Evolutionary conservation across 106 monocot species (phyloP).

Genomic region (Ottelia alismoides): DNA sequence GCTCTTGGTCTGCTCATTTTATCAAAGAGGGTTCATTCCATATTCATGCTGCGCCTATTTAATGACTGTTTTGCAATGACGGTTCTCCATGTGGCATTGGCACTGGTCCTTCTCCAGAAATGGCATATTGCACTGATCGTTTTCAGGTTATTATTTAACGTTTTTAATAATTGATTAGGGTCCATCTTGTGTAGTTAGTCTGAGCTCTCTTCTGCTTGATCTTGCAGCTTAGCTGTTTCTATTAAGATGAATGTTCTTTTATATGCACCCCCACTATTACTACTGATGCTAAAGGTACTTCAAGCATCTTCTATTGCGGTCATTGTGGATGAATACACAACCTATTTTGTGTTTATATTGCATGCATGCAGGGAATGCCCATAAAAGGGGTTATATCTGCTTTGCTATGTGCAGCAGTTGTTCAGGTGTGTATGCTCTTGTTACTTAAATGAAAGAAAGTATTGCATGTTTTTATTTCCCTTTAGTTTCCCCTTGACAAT

Average conservation of each 20-base stretch:
- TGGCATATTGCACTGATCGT: constrained; percentile 71
- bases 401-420: constrained; percentile 66
- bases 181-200: background rate
- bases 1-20: constrained; percentile 74
- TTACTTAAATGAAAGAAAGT: too few relatives aligned
- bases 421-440: too few relatives aligned
- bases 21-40: constrained; percentile 93
- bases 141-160: constrained; percentile 59
- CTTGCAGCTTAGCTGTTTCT: constrained; percentile 79
- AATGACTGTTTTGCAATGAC: constrained; percentile 95
- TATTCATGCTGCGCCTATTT: constrained; percentile 94
- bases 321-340: background rate
- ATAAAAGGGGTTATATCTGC: constrained; percentile 50
- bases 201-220: background rate
- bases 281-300: constrained; percentile 94
- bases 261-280: constrained; percentile 78
- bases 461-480: too few relatives aligned
- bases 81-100: constrained; percentile 66
- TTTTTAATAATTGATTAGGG: background rate
- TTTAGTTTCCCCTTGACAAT: too few relatives aligned
- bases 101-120: constrained; percentile 51
- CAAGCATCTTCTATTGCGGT: background rate
- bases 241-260: constrained; percentile 98
- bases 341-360: background rate
- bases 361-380: constrained; percentile 47